phyloP scores from a whole-genome alignment of 2,329 filamentous ascomycete genomes.

The Didymella pomorum region DNA sequence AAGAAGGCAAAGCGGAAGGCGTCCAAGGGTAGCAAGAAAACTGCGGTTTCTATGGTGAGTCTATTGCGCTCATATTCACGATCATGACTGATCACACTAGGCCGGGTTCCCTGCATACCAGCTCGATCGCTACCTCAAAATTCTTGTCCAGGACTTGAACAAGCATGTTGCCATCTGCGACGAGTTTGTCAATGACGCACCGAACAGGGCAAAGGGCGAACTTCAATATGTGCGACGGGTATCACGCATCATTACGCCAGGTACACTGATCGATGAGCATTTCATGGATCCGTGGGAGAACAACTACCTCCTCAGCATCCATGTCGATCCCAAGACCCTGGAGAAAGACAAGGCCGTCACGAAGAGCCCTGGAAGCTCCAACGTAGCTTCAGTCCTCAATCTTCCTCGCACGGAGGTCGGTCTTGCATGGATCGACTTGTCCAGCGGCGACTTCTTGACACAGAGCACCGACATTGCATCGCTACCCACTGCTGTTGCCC shows the following conservation, averaged over 20 bases:
- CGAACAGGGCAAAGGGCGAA: slow-evolving; percentile 77
- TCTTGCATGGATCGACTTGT: slow-evolving; percentile 92
- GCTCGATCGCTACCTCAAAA: slow-evolving; percentile 89
- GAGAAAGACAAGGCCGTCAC: slow-evolving; percentile 35
- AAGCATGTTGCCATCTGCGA: slow-evolving; percentile 94
- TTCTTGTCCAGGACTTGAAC: slow-evolving; percentile 87
- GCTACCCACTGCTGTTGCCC: slow-evolving; percentile 80
- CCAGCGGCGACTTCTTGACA: slow-evolving; percentile 92
- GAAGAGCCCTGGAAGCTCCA: slow-evolving; percentile 39
- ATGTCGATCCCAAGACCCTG: slow-evolving; percentile 59
- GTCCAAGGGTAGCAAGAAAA: slow-evolving; percentile 60
- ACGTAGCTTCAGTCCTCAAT: slow-evolving; percentile 44
- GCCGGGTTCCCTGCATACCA: slow-evolving; percentile 94
- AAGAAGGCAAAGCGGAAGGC: slow-evolving; percentile 85
- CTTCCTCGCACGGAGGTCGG: slow-evolving; percentile 65
- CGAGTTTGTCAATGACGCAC: slow-evolving; percentile 80
- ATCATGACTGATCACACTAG: slow-evolving; percentile 54
- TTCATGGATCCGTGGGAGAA: slow-evolving; percentile 95
- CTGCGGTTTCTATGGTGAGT: slow-evolving; percentile 78
- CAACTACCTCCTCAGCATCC: slow-evolving; percentile 87
- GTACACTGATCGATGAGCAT: slow-evolving; percentile 95
- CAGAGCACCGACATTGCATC: slow-evolving; percentile 75
- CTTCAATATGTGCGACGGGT: slow-evolving; percentile 86
- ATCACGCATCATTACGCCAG: slow-evolving; percentile 87
- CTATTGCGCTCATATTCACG: slow-evolving; percentile 1